Percentiles rank a stretch among this genome's conserved stretches.
Conservation (phyloP, 768 basidiomycete species). For the Rhodotorula graminis region DNA sequence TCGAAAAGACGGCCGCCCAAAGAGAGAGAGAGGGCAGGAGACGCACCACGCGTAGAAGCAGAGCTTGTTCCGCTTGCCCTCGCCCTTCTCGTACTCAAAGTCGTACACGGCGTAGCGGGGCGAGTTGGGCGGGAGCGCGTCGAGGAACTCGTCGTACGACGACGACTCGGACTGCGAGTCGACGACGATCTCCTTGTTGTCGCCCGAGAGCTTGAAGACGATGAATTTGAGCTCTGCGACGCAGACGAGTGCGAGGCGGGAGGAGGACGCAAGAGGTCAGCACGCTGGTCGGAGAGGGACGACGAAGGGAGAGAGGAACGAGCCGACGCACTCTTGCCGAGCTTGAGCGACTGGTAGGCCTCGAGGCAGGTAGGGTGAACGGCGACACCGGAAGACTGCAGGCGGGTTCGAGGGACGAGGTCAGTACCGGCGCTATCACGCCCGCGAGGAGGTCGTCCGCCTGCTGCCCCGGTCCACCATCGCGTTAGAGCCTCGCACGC, state of each 20-base stretch:
- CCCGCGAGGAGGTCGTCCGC: too few species aligned
- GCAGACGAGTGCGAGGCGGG: too few species aligned
- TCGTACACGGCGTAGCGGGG: slow-evolving; percentile 88
- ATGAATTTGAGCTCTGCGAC: slow-evolving; percentile 67
- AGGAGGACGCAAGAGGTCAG: background rate
- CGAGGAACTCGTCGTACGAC: slow-evolving; percentile 68
- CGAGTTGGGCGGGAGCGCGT: slow-evolving; percentile 64
- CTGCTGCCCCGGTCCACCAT: too few species aligned
- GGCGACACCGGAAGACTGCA: slow-evolving; percentile 63
- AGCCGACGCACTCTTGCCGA: slow-evolving; percentile 56
- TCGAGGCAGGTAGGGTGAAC: slow-evolving; percentile 59
- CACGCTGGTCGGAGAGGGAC: too few species aligned
- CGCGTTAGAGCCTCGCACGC: too few species aligned
- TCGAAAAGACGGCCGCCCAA: too few species aligned
- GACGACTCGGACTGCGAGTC: slow-evolving; percentile 57
- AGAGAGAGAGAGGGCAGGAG: background rate
- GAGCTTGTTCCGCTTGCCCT: slow-evolving; percentile 79
- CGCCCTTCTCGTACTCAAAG: slow-evolving; percentile 70
- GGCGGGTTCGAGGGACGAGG: background rate
- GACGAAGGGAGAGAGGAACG: background rate
- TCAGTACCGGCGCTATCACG: background rate
- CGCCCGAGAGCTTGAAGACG: slow-evolving; percentile 60
- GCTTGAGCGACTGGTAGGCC: slow-evolving; percentile 66
- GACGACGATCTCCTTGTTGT: slow-evolving; percentile 69
- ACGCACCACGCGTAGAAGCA: slow-evolving; percentile 76